A percentile compares a stretch with the other conserved stretches of the same genome.
Conservation (phyloP, 495 filamentous ascomycete species). For the Parachaetomium inaequale region DNA sequence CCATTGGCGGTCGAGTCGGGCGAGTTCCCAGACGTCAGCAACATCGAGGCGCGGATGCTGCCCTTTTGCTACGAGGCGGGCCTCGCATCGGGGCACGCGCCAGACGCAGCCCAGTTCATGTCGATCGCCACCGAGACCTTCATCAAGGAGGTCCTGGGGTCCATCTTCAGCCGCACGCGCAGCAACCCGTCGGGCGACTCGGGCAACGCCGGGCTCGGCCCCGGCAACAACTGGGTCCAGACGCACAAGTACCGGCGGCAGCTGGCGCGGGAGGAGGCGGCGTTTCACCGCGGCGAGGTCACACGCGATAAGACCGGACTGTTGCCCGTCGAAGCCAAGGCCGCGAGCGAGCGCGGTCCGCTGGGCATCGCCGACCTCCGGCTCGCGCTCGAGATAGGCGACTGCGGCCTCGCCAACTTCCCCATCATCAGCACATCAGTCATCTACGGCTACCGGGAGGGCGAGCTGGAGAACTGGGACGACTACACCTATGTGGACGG, state of each 20-base stretch:
- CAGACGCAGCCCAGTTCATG: conserved; percentile 79
- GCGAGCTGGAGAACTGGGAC: conserved; percentile 63
- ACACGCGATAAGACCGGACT: conserved; percentile 64
- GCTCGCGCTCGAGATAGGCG: conserved; percentile 68
- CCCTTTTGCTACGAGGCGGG: conserved; percentile 94
- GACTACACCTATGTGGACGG: conserved; percentile 49
- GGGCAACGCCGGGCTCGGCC: conserved; percentile 54
- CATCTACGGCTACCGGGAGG: conserved; percentile 68
- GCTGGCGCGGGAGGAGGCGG: conserved; percentile 68
- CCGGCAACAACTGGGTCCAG: conserved; percentile 66
- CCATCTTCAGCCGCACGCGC: conserved; percentile 72
- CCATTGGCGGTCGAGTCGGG: conserved; percentile 83
- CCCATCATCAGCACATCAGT: conserved; percentile 68
- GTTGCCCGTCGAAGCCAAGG: conserved; percentile 71
- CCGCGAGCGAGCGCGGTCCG: conserved; percentile 60
- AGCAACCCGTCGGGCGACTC: conserved; percentile 67
- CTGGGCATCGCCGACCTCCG: conserved; percentile 77
- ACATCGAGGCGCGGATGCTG: conserved; percentile 79
- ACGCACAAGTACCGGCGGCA: conserved; percentile 72
- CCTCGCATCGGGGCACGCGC: conserved; percentile 65
- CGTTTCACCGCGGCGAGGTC: conserved; percentile 62
- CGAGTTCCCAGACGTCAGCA: conserved; percentile 82
- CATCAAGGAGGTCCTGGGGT: conserved; percentile 81
- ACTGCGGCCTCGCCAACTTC: conserved; percentile 71
- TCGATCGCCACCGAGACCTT: conserved; percentile 86